Evolutionary conservation across 768 basidiomycete genomes (phyloP).

Genomic region (Amylocystis lapponica): DNA sequence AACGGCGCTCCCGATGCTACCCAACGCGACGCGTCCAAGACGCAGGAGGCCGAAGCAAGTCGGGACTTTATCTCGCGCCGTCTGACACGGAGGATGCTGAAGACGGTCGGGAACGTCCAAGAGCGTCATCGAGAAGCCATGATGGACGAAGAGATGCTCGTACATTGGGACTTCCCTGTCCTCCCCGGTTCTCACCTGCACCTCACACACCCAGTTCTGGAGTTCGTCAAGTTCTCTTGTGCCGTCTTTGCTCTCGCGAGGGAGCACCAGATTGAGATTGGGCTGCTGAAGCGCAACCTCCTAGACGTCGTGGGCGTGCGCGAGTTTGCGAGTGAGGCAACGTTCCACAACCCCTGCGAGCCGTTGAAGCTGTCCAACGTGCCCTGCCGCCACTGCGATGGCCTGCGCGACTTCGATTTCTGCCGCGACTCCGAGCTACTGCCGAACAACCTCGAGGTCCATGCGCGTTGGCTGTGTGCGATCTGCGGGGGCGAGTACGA

Average conservation of each 20-base stretch:
- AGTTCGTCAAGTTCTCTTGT: constrained; percentile 84
- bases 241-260: constrained; percentile 75
- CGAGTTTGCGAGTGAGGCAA: constrained; percentile 81
- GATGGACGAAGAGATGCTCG: constrained; percentile 45
- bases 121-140: constrained; percentile 56
- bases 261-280: constrained; percentile 83
- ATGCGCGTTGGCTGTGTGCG: constrained; percentile 61
- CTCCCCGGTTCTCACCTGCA: constrained; percentile 84
- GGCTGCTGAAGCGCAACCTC: constrained; percentile 81
- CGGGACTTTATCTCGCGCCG: constrained; percentile 74
- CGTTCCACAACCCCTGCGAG: constrained; percentile 90
- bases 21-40: constrained; percentile 61
- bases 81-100: constrained; percentile 77
- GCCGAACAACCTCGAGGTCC: constrained; percentile 44
- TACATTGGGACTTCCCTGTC: constrained; percentile 73
- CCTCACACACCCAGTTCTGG: constrained; percentile 74
- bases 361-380: constrained; percentile 80
- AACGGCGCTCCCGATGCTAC: constrained; percentile 58
- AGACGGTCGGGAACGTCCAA: constrained; percentile 56
- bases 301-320: constrained; percentile 82
- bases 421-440: constrained; percentile 87
- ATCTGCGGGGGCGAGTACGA: constrained; percentile 86
- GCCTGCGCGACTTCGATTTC: constrained; percentile 88
- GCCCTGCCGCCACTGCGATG: constrained; percentile 83
- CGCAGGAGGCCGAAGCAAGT: constrained; percentile 61